These are phyloP conservation scores for Talaromyces sp. DNA, from an alignment of 2,329 filamentous ascomycete genomes.

Conservation along the genomic window DNA sequence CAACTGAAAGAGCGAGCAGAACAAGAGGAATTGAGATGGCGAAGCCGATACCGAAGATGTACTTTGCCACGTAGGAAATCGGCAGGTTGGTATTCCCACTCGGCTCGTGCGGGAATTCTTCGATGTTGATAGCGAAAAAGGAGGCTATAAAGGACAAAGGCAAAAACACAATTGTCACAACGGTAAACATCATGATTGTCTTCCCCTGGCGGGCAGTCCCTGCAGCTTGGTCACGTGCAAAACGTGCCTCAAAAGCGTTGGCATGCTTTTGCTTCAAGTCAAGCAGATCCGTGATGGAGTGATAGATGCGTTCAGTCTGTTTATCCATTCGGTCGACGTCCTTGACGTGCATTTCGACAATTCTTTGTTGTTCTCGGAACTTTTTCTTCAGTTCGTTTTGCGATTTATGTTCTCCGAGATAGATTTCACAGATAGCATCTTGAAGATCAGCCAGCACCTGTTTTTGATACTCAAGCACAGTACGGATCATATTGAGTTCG, in stretches of 20 bases:
- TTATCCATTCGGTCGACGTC: conserved; percentile 61
- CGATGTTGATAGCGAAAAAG: conserved; percentile 52
- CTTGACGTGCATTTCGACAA: conserved; percentile 53
- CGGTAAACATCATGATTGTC: conserved; percentile 56
- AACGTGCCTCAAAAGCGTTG: conserved; percentile 62
- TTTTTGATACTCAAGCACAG: conserved; percentile 34
- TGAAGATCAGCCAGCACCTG: conserved; percentile 31
- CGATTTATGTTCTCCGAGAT: conserved; percentile 26
- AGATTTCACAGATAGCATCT: conserved; percentile 31
- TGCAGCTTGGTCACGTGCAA: conserved; percentile 53
- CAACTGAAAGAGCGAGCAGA: conserved; percentile 41
- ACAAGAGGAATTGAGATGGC: conserved; percentile 50
- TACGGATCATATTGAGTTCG: conserved; percentile 58
- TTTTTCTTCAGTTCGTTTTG: conserved; percentile 50
- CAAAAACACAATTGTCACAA: conserved; percentile 55
- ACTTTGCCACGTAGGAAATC: conserved; percentile 50
- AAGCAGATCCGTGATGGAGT: conserved; percentile 56
- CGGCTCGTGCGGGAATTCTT: conserved; percentile 39
- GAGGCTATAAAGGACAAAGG: conserved; percentile 53
- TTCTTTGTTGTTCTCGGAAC: conserved; percentile 53
- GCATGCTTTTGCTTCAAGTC: conserved; percentile 67
- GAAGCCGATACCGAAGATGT: conserved; percentile 52
- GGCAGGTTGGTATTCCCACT: conserved; percentile 32
- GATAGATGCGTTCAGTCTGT: conserved; percentile 57
- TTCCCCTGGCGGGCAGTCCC: conserved; percentile 55